Evolutionary conservation across 352 stramenopile species (phyloP).

Genomic region (Phytophthora pisi): DNA sequence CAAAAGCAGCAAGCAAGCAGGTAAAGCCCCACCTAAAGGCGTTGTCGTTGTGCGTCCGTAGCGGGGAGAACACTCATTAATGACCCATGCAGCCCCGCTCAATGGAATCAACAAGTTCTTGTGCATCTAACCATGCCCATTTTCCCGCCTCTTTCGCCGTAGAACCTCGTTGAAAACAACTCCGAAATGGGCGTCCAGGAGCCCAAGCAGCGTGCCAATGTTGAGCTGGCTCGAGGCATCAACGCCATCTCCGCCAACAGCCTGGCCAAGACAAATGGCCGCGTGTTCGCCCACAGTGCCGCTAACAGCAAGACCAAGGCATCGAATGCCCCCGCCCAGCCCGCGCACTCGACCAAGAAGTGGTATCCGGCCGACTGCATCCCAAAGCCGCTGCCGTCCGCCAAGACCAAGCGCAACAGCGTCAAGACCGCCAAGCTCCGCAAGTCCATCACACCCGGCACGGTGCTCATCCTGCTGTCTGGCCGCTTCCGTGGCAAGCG

Average conservation of each 20-base stretch:
- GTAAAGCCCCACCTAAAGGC: not conserved
- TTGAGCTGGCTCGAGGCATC: slow-evolving; percentile 72
- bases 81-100: not conserved
- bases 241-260: slow-evolving; percentile 80
- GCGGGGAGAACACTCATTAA: not conserved
- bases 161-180: not conserved
- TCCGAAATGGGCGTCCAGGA: slow-evolving; percentile 32
- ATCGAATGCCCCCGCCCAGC: slow-evolving; percentile 14
- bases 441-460: slow-evolving; percentile 95
- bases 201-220: slow-evolving; percentile 56
- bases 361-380: slow-evolving; percentile 80
- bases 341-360: slow-evolving; percentile 93
- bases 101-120: not conserved
- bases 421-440: slow-evolving; percentile 94
- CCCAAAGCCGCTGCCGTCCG: slow-evolving; percentile 59
- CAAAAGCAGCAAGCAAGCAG: slow-evolving; percentile 7
- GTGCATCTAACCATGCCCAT: slow-evolving; percentile 1
- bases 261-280: slow-evolving; percentile 65
- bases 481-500: slow-evolving; percentile 98
- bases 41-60: not conserved
- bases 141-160: not conserved
- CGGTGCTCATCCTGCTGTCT: slow-evolving; percentile 96
- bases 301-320: slow-evolving; percentile 29
- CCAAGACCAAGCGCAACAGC: slow-evolving; percentile 75
- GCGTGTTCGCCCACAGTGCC: slow-evolving; percentile 44